Evolutionary conservation across 495 filamentous ascomycete genomes (phyloP).

Genomic region (Umbilicaria muhlenbergii): DNA sequence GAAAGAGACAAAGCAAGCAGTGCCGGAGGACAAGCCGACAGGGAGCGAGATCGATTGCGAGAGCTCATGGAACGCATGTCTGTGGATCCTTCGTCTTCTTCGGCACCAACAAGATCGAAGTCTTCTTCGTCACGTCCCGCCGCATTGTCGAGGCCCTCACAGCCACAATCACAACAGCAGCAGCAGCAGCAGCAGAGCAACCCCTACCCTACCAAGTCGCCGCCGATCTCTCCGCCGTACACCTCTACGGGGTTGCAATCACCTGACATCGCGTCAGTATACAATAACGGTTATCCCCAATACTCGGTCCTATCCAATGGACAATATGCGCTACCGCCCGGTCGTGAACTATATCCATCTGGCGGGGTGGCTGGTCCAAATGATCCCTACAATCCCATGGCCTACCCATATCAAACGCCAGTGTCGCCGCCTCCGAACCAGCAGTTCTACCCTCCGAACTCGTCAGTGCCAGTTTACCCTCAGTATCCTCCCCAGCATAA

Average conservation of each 20-base stretch:
- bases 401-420: conserved; percentile 33
- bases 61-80: conserved; percentile 94
- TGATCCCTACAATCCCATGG: conserved; percentile 39
- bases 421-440: conserved; percentile 25
- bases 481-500: conserved; percentile 21
- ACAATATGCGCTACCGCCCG: conserved; percentile 16
- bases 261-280: conserved; percentile 14
- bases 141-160: conserved; percentile 23
- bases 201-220: conserved; percentile 18
- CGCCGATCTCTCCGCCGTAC: conserved; percentile 31
- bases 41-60: conserved; percentile 69
- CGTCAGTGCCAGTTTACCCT: conserved; percentile 23
- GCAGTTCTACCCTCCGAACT: conserved; percentile 25
- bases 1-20: conserved; percentile 58
- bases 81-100: conserved; percentile 42
- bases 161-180: conserved; percentile 2
- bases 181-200: conserved; percentile 9
- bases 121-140: conserved; percentile 29
- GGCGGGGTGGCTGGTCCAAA: conserved; percentile 28
- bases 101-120: conserved; percentile 20
- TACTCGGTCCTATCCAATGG: conserved; percentile 6
- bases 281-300: conserved; percentile 12
- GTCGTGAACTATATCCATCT: conserved; percentile 28
- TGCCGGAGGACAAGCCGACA: conserved; percentile 61
- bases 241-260: conserved; percentile 14